A percentile compares a stretch with the other conserved stretches of the same genome.
Conservation (phyloP, 202 grass and related monocot genomes). For the Miscanthus sacchariflorus region DNA sequence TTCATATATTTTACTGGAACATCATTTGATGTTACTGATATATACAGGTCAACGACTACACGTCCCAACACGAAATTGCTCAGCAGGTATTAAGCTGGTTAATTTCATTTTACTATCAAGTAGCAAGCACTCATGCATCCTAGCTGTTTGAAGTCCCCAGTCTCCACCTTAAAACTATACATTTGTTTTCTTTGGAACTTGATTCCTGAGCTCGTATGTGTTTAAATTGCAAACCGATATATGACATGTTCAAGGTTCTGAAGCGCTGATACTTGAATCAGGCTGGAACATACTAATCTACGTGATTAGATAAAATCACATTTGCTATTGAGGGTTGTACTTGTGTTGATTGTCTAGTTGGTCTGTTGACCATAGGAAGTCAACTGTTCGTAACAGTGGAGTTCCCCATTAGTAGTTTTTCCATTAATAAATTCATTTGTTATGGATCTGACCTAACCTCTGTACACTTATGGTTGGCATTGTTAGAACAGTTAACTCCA, state of each 20-base stretch:
- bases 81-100: constrained; percentile 68
- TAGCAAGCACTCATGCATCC: background rate
- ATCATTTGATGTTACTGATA: constrained; percentile 49
- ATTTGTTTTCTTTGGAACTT: background rate
- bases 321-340: too few relatives aligned
- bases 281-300: too few relatives aligned
- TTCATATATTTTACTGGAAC: constrained; percentile 29
- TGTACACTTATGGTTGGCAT: background rate
- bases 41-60: constrained; percentile 86
- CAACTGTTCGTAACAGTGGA: too few relatives aligned
- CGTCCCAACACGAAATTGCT: constrained; percentile 81
- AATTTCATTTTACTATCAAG: constrained; percentile 2
- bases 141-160: background rate
- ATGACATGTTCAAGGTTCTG: too few relatives aligned
- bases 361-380: too few relatives aligned
- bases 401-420: too few relatives aligned
- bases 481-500: constrained; percentile 1
- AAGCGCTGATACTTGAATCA: too few relatives aligned
- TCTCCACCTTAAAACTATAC: background rate
- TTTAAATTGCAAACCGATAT: too few relatives aligned
- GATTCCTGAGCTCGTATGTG: too few relatives aligned
- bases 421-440: too few relatives aligned
- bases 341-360: too few relatives aligned
- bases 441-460: background rate
- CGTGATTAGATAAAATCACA: too few relatives aligned